Evolutionary conservation across 148 eudicot genomes (phyloP).

Genomic region (Agrostemma githago): DNA sequence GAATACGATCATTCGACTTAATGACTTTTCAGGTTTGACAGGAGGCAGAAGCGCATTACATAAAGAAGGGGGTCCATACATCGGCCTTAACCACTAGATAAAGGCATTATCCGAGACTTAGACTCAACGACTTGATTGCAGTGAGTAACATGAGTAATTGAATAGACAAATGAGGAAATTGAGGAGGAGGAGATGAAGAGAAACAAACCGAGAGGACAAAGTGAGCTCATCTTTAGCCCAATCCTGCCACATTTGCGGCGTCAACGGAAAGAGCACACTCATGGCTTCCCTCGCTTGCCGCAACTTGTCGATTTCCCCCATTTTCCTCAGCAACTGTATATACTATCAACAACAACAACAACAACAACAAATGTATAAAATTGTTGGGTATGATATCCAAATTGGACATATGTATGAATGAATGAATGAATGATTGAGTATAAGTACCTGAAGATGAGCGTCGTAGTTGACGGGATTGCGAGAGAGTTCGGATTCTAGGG

Average conservation of each 20-base stretch:
- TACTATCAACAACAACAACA: constrained; percentile 35
- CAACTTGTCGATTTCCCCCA: constrained; percentile 84
- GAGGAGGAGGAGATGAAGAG: background rate
- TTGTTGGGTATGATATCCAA: no score
- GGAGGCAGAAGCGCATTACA: background rate
- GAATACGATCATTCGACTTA: background rate
- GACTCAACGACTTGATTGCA: no score
- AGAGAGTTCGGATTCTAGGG: constrained; percentile 61
- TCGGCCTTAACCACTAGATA: background rate
- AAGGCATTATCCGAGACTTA: background rate
- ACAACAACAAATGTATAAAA: background rate
- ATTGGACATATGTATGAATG: no score
- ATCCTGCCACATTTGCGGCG: constrained; percentile 84
- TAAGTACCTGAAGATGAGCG: constrained; percentile 57
- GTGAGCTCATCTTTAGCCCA: constrained; percentile 86
- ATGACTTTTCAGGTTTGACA: background rate
- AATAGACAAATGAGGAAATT: no score
- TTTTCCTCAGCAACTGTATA: constrained; percentile 65
- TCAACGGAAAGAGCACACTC: constrained; percentile 62
- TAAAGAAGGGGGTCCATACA: background rate
- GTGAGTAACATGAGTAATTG: background rate
- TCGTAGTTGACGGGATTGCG: constrained; percentile 64
- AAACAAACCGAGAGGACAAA: constrained; percentile 45
- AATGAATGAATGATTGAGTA: no score
- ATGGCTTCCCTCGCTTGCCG: constrained; percentile 79